These are phyloP conservation scores for Apiospora pterosperma DNA, from an alignment of 2,329 filamentous ascomycete genomes.

Conservation along the genomic window DNA sequence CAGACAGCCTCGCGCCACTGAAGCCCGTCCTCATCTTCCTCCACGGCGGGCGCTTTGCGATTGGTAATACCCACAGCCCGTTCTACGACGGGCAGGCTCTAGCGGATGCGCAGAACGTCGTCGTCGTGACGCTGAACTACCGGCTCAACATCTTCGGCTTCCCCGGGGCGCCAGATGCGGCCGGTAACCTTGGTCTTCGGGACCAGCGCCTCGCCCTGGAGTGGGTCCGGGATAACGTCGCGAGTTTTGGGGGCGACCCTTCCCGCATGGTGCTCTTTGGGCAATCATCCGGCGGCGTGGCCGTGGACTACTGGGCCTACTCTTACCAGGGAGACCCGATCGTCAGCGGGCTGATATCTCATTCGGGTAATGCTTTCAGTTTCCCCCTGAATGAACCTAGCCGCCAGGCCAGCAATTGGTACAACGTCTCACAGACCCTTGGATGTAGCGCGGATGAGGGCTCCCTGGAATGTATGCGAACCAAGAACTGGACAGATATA, in stretches of 20 bases:
- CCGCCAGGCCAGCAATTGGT: slow-evolving; percentile 36
- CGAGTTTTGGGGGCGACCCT: slow-evolving; percentile 38
- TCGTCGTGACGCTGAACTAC: slow-evolving; percentile 30
- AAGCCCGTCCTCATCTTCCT: slow-evolving; percentile 36
- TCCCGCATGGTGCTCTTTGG: slow-evolving; percentile 33
- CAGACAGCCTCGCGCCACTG: slow-evolving; percentile 12
- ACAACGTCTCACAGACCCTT: slow-evolving; percentile 33
- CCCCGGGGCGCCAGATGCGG: slow-evolving; percentile 4
- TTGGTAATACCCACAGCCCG: not conserved
- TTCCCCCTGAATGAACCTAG: slow-evolving; percentile 36
- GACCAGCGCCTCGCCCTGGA: slow-evolving; percentile 44
- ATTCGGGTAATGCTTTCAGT: slow-evolving; percentile 43
- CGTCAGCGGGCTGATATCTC: slow-evolving; percentile 39
- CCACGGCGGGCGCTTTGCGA: slow-evolving; percentile 28
- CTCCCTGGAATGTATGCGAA: slow-evolving; percentile 34
- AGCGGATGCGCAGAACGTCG: slow-evolving; percentile 26
- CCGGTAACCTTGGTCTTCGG: slow-evolving; percentile 37
- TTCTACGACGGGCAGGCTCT: slow-evolving; percentile 27
- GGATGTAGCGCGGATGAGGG: slow-evolving; percentile 30
- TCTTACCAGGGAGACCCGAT: slow-evolving; percentile 47
- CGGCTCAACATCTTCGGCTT: slow-evolving; percentile 20
- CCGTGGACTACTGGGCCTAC: slow-evolving; percentile 45
- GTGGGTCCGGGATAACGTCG: slow-evolving; percentile 41
- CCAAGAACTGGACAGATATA: slow-evolving; percentile 32
- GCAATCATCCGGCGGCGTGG: slow-evolving; percentile 36